phyloP scores from a whole-genome alignment of 352 stramenopile species.

The Phytopythium helicoides region DNA sequence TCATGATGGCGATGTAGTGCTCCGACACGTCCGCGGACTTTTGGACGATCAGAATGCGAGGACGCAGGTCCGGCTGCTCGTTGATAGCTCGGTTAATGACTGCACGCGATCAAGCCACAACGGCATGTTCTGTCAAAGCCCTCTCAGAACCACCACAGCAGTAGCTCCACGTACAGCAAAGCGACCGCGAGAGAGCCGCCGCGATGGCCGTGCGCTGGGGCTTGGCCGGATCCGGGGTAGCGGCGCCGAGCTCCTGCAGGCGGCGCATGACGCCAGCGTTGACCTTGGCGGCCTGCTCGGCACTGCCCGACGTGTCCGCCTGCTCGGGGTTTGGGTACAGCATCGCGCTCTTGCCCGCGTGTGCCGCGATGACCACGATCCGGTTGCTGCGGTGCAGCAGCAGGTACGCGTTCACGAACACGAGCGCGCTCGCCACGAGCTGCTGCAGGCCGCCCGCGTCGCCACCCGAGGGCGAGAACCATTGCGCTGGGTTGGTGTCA shows the following conservation, averaged over 20 bases:
- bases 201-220: slow-evolving; percentile 68
- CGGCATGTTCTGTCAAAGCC: too few species aligned
- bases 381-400: slow-evolving; percentile 84
- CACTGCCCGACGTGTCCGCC: slow-evolving; percentile 54
- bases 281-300: slow-evolving; percentile 72
- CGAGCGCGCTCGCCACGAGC: slow-evolving; percentile 70
- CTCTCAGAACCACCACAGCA: neutral
- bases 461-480: slow-evolving; percentile 43
- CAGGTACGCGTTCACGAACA: slow-evolving; percentile 88
- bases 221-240: slow-evolving; percentile 46
- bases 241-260: slow-evolving; percentile 52
- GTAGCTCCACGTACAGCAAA: slow-evolving; percentile 66
- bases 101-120: slow-evolving; percentile 19
- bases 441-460: slow-evolving; percentile 47
- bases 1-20: slow-evolving; percentile 91
- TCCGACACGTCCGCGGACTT: slow-evolving; percentile 80
- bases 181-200: slow-evolving; percentile 66
- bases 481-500: slow-evolving; percentile 77
- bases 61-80: slow-evolving; percentile 68
- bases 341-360: slow-evolving; percentile 68
- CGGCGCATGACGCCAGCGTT: slow-evolving; percentile 71
- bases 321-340: slow-evolving; percentile 74
- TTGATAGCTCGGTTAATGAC: slow-evolving; percentile 86
- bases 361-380: slow-evolving; percentile 80
- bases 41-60: slow-evolving; percentile 84